Conservation (phyloP, 345 rosid species). For the Eucalyptus lansdowneana region DNA sequence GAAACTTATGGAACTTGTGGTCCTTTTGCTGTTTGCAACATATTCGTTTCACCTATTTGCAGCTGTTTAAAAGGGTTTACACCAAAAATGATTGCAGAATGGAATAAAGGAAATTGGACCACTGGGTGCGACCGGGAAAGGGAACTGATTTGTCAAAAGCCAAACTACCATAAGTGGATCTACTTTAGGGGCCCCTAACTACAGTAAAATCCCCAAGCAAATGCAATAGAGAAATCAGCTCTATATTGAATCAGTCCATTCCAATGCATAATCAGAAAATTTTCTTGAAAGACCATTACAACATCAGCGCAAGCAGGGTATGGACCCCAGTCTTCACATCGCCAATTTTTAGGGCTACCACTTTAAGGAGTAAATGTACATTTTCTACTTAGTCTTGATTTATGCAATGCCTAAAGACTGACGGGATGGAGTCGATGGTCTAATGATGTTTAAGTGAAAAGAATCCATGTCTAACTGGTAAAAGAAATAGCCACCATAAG, state of each 20-base stretch:
- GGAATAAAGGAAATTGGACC: constrained; percentile 3
- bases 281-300: not conserved
- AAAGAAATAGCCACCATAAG: not conserved
- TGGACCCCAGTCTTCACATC: not conserved
- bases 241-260: not conserved
- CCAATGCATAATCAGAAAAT: not conserved
- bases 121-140: constrained; percentile 5
- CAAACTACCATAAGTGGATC: not conserved
- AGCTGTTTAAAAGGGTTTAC: constrained; percentile 11
- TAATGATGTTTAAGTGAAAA: not conserved
- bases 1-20: constrained; percentile 8
- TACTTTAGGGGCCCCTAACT: not conserved
- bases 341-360: not conserved
- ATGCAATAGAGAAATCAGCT: not conserved
- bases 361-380: not conserved
- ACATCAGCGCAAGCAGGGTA: not conserved
- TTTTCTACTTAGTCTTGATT: not conserved
- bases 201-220: not conserved
- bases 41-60: not conserved
- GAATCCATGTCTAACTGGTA: not conserved
- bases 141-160: not conserved
- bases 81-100: not conserved
- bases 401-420: not conserved
- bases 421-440: not conserved
- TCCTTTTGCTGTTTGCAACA: constrained; percentile 2